phyloP scores from a whole-genome alignment of 164 flowering plant species.

The Umbilicus rupestris region DNA sequence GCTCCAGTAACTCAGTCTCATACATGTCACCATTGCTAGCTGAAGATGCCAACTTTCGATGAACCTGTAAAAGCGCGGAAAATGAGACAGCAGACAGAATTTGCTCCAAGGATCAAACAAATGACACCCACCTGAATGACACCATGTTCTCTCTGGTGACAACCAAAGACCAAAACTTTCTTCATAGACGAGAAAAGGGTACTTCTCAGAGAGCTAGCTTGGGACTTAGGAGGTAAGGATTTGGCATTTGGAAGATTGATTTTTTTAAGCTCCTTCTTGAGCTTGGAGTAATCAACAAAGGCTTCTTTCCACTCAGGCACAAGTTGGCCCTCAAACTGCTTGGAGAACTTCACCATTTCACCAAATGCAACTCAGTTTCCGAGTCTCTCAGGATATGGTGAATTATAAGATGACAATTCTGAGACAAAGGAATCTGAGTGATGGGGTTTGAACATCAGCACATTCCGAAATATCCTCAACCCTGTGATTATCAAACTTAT shows the following conservation, averaged over 20 bases:
- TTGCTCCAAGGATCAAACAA: not conserved
- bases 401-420: not conserved
- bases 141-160: constrained; percentile 40
- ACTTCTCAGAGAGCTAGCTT: constrained; percentile 23
- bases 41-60: constrained; percentile 64
- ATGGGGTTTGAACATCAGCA: constrained; percentile 8
- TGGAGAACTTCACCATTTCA: constrained; percentile 88
- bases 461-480: constrained; percentile 2
- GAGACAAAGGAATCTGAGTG: constrained; percentile 1
- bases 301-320: constrained; percentile 99
- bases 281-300: constrained; percentile 83
- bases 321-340: constrained; percentile 90
- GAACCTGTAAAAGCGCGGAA: constrained; percentile 43
- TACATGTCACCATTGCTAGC: constrained; percentile 64
- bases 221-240: constrained; percentile 16
- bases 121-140: constrained; percentile 54
- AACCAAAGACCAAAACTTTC: constrained; percentile 35
- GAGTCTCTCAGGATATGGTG: not conserved
- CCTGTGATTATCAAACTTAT: constrained; percentile 5
- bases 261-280: constrained; percentile 81
- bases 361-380: not conserved
- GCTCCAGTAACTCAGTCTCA: constrained; percentile 80
- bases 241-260: constrained; percentile 33
- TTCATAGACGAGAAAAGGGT: constrained; percentile 34
- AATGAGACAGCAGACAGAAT: constrained; percentile 9